Conservation (phyloP, 1,139 yeast species). For the Pichia sp. region DNA sequence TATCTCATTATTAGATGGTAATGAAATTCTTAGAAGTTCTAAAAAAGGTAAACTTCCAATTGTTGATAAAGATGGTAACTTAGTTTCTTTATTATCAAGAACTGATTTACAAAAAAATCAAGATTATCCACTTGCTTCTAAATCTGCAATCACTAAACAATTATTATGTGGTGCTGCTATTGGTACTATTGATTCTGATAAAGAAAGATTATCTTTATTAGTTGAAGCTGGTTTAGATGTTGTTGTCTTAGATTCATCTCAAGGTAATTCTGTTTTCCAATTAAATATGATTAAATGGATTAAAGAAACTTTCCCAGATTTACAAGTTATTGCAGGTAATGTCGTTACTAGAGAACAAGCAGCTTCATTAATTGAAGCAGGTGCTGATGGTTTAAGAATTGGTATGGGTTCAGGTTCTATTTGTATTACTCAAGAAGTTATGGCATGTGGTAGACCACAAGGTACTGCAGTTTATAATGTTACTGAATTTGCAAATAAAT, state of each 20-base stretch:
- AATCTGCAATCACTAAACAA: slow-evolving; percentile 89
- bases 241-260: slow-evolving; percentile 91
- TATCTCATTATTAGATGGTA: slow-evolving; percentile 77
- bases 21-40: slow-evolving; percentile 80
- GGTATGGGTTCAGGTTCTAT: slow-evolving; percentile 99
- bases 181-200: slow-evolving; percentile 90
- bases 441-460: slow-evolving; percentile 99
- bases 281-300: slow-evolving; percentile 89
- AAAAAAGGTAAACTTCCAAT: slow-evolving; percentile 98
- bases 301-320: slow-evolving; percentile 68
- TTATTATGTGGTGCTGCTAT: slow-evolving; percentile 97
- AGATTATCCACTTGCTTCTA: slow-evolving; percentile 90
- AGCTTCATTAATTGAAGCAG: slow-evolving; percentile 88
- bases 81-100: slow-evolving; percentile 85
- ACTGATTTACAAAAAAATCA: slow-evolving; percentile 96
- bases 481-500: slow-evolving; percentile 77
- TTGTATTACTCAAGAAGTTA: slow-evolving; percentile 98
- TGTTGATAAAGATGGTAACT: slow-evolving; percentile 67
- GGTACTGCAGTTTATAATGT: slow-evolving; percentile 94
- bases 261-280: slow-evolving; percentile 96
- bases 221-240: slow-evolving; percentile 98
- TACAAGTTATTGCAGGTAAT: slow-evolving; percentile 94
- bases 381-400: slow-evolving; percentile 96
- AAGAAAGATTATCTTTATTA: slow-evolving; percentile 71
- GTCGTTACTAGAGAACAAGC: slow-evolving; percentile 99